A percentile compares a stretch with the other conserved stretches of the same genome.
These are phyloP conservation scores for Adansonia grandidieri DNA, from an alignment of 441 rosid genomes.

Conservation along the genomic window DNA sequence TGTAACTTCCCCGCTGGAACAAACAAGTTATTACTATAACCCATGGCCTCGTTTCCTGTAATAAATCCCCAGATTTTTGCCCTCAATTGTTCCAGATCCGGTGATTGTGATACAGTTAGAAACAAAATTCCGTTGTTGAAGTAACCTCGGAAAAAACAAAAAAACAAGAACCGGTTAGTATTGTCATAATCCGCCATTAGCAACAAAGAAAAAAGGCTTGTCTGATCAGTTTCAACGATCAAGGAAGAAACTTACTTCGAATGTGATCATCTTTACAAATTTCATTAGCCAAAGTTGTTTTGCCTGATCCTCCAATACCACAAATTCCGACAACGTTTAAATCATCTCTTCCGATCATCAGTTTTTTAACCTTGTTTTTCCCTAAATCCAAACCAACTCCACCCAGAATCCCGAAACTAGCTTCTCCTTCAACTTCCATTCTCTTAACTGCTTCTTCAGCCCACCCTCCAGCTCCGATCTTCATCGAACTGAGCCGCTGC, in stretches of 20 bases:
- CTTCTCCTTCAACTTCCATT: slow-evolving; percentile 51
- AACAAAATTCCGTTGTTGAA: slow-evolving; percentile 60
- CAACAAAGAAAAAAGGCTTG: no score
- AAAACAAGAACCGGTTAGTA: neutral
- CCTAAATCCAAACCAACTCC: slow-evolving; percentile 64
- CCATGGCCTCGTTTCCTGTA: slow-evolving; percentile 39
- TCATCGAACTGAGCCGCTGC: slow-evolving; percentile 60
- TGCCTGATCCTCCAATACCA: slow-evolving; percentile 92
- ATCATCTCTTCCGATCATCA: slow-evolving; percentile 50
- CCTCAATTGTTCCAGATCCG: slow-evolving; percentile 56
- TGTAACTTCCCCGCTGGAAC: slow-evolving; percentile 44
- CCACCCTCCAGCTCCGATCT: slow-evolving; percentile 66
- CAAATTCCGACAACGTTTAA: slow-evolving; percentile 54
- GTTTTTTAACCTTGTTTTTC: slow-evolving; percentile 70
- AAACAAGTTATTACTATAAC: slow-evolving; percentile 16
- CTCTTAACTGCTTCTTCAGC: slow-evolving; percentile 57
- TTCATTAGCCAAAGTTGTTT: slow-evolving; percentile 81
- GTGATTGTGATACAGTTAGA: slow-evolving; percentile 83
- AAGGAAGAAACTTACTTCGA: slow-evolving; percentile 48
- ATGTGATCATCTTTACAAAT: slow-evolving; percentile 62
- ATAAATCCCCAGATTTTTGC: slow-evolving; percentile 47
- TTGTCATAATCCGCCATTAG: neutral
- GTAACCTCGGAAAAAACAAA: slow-evolving; percentile 42
- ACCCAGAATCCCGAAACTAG: slow-evolving; percentile 34
- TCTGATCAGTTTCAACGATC: no score